Conservation (phyloP, 2,329 filamentous ascomycete species). For the Aspergillus fructus region DNA sequence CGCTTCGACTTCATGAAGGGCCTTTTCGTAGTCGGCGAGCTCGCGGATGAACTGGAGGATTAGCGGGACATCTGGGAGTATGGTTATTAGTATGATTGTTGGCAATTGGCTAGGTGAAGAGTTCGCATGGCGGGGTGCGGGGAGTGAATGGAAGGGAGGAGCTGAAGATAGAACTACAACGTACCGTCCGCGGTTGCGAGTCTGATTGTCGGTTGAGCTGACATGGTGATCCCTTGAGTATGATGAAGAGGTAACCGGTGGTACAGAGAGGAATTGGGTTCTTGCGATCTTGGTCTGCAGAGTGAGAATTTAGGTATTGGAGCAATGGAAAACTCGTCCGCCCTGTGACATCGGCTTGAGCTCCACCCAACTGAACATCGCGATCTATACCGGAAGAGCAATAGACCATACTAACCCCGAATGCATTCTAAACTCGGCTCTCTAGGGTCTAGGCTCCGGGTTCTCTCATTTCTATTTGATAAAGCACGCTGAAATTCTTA, state of each 20-base stretch:
- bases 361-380: neutral
- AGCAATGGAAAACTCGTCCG: neutral
- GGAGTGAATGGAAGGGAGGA: neutral
- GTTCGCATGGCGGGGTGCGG: neutral
- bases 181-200: constrained; percentile 43
- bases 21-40: constrained; percentile 84
- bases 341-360: constrained; percentile 7
- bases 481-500: neutral
- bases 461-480: neutral
- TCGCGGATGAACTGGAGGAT: constrained; percentile 82
- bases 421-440: neutral
- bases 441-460: too few relatives aligned
- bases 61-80: constrained; percentile 66
- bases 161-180: constrained; percentile 13
- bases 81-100: constrained; percentile 5
- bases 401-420: neutral
- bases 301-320: neutral
- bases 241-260: neutral
- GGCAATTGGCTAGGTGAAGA: constrained; percentile 3
- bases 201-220: constrained; percentile 38
- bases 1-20: constrained; percentile 70
- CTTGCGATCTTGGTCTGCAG: neutral
- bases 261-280: neutral
- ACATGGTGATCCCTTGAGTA: constrained; percentile 24
- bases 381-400: neutral